A percentile compares a stretch with the other conserved stretches of the same genome.
Evolutionary conservation across 495 filamentous ascomycete genomes (phyloP).

Genomic region (Penicillium roqueforti): DNA sequence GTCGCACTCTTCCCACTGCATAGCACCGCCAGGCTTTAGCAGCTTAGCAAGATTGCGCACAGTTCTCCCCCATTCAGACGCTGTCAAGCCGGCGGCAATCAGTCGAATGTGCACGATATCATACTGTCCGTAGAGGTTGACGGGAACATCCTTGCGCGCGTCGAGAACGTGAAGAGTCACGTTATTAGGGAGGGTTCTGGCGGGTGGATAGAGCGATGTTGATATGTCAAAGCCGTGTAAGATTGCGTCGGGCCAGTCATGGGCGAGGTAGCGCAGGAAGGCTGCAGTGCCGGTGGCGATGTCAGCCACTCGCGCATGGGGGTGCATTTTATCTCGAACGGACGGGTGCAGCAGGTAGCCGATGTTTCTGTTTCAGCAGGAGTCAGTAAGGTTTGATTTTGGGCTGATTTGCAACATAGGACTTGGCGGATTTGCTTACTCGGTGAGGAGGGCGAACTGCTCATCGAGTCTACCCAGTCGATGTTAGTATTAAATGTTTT

Average conservation of each 20-base stretch:
- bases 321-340: conserved; percentile 8
- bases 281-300: conserved; percentile 23
- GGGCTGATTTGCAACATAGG: not conserved
- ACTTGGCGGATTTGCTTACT: not conserved
- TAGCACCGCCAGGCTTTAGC: conserved; percentile 35
- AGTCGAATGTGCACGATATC: conserved; percentile 37
- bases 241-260: conserved; percentile 15
- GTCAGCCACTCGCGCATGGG: conserved; percentile 18
- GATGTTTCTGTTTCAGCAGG: conserved; percentile 4
- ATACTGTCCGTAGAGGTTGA: conserved; percentile 22
- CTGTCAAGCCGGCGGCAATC: conserved; percentile 23
- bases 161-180: conserved; percentile 14
- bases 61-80: conserved; percentile 17
- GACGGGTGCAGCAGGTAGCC: conserved; percentile 13
- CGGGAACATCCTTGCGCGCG: conserved; percentile 17
- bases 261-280: conserved; percentile 27
- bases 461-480: not conserved
- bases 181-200: conserved; percentile 23
- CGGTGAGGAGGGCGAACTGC: conserved; percentile 2
- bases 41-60: conserved; percentile 21
- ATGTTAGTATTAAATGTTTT: not conserved
- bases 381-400: not conserved
- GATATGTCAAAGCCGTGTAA: conserved; percentile 28
- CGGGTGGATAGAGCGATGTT: conserved; percentile 20
- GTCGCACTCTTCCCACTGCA: conserved; percentile 38